Conservation (phyloP, 345 rosid species). For the Camelina laxa region DNA sequence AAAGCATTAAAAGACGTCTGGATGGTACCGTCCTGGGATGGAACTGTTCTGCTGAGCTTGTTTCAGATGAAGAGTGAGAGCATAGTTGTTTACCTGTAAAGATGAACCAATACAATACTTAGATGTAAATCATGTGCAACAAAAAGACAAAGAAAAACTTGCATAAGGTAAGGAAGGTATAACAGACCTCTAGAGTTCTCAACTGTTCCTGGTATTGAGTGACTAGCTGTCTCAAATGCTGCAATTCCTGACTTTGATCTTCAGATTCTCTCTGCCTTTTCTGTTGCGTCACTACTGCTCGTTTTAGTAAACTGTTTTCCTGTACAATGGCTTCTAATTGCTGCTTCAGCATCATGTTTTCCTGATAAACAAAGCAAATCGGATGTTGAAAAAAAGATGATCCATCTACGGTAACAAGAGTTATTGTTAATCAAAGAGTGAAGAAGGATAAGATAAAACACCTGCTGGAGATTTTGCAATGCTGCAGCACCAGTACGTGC, state of each 20-base stretch:
- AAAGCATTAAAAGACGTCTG: conserved; percentile 67
- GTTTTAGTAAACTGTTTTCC: conserved; percentile 72
- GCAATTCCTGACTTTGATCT: conserved; percentile 66
- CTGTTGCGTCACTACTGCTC: conserved; percentile 84
- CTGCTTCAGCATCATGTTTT: conserved; percentile 69
- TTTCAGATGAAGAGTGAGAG: conserved; percentile 72
- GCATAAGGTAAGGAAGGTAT: background rate
- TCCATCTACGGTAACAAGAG: background rate
- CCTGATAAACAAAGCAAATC: conserved; percentile 44
- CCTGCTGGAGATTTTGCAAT: conserved; percentile 61
- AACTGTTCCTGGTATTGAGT: conserved; percentile 83
- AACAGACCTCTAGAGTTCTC: conserved; percentile 77
- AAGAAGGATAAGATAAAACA: conserved; percentile 23
- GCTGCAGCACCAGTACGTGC: conserved; percentile 66
- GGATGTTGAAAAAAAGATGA: background rate
- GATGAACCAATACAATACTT: background rate
- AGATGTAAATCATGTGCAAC: background rate
- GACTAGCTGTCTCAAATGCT: conserved; percentile 73
- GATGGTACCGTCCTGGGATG: conserved; percentile 72
- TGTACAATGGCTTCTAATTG: conserved; percentile 72
- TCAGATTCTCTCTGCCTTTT: conserved; percentile 74
- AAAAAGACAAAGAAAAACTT: background rate
- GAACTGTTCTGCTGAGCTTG: conserved; percentile 58
- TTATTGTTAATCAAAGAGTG: background rate
- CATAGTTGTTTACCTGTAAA: conserved; percentile 68